Base-by-base conservation (phyloP, 768 basidiomycete species). In the Macrolepiota dolichaula region DNA sequence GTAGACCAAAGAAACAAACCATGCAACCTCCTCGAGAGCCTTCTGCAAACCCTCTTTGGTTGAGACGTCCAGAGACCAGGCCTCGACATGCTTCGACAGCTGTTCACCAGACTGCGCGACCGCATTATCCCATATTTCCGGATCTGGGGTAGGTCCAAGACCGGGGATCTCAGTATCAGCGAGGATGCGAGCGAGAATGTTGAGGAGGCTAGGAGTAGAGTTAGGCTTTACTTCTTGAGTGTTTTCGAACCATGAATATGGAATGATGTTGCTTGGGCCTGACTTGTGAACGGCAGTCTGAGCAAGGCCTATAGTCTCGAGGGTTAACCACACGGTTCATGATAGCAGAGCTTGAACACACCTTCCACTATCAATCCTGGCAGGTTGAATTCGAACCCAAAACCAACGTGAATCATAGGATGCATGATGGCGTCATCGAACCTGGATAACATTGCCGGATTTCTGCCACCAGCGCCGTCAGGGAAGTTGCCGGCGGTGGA, bases 301-400 rank as follows among this genome's bases (percentile, higher is more conserved):
- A 0, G 86, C 85, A 4, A 89, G 76, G 35, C 86, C 87, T 86
- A 3, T n/a, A 24, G 24, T 10, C 46, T 3, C 9, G n/a, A 47
- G 46, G 22, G 10, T 13, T 24, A 13, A 24, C 13, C 38, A 13
- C 11, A 17, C n/a, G n/a, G 5, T 47, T 11, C n/a, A 3, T 1
- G 40, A 54, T 32, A 15, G 4, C 60, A 29, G 11, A 35, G 13
- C 32, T 42, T 19, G 3, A 24, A 25, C 62, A 32, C 59, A 87
- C 88, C 89, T 76, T 91, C 87, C 0, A 81, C 82, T 2, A 83
- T 70, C 49, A 87, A 68, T 0, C 87, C 88, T 6, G 82, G 79
- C 19, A 86, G 56, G 2, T 68, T 75, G 62, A 89, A 89, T 68
- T 89, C 89, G 5, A 79, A 68, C 2, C 87, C 88, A 69, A 83